phyloP scores from a whole-genome alignment of 345 rosid species.

The Bruguiera parviflora region DNA sequence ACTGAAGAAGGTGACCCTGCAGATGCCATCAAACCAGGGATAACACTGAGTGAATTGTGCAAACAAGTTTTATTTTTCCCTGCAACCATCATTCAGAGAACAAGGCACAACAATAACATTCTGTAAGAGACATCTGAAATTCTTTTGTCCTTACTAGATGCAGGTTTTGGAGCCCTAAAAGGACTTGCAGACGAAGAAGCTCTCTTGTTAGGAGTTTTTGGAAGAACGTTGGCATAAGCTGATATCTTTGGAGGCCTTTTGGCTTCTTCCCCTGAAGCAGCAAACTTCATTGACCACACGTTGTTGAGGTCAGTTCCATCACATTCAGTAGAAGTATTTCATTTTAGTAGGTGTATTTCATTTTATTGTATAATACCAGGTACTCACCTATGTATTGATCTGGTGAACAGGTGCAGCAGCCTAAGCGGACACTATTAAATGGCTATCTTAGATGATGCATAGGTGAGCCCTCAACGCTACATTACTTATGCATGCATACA shows the following conservation, averaged over 20 bases:
- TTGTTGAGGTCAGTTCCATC: conserved; percentile 12
- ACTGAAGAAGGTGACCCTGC: conserved; percentile 26
- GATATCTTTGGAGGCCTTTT: conserved; percentile 27
- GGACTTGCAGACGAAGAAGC: conserved; percentile 26
- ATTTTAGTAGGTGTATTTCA: too few species aligned
- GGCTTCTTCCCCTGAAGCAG: conserved; percentile 12
- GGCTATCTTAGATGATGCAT: conserved; percentile 6
- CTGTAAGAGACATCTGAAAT: neutral
- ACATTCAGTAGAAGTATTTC: neutral
- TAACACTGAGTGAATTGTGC: conserved; percentile 8
- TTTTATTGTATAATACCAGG: too few species aligned
- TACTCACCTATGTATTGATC: neutral
- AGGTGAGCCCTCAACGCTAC: neutral
- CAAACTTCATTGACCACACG: conserved; percentile 21
- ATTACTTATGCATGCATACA: neutral
- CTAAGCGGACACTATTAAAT: neutral
- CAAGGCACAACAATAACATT: neutral
- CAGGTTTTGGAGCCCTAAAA: conserved; percentile 21
- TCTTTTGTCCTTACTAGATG: conserved; percentile 20
- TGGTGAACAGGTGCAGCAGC: neutral
- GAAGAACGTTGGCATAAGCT: conserved; percentile 6
- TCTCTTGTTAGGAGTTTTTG: conserved; percentile 20
- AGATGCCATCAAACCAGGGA: conserved; percentile 12
- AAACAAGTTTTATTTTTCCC: conserved; percentile 29
- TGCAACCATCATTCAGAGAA: conserved; percentile 13